Percentiles rank a stretch among this genome's conserved stretches.
Conservation (phyloP, 2,329 filamentous ascomycete species). For the Akanthomyces uredinophilus region DNA sequence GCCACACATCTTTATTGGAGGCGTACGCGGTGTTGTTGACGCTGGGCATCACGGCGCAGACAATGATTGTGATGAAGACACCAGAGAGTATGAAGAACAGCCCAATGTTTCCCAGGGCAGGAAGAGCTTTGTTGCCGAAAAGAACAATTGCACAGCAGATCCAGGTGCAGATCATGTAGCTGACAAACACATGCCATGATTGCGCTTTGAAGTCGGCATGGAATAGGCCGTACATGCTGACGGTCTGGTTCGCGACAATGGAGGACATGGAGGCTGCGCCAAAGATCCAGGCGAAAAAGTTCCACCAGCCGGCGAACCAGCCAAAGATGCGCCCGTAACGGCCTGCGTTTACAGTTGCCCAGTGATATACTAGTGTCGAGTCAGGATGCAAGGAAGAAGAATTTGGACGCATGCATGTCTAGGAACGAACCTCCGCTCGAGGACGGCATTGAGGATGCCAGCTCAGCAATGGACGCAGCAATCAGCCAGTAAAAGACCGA, state of each 20-base stretch:
- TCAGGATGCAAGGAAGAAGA: neutral
- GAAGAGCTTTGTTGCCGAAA: constrained; percentile 50
- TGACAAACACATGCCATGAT: constrained; percentile 40
- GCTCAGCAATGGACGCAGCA: constrained; percentile 54
- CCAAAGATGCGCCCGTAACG: constrained; percentile 45
- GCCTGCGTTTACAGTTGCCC: constrained; percentile 54
- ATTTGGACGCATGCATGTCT: neutral
- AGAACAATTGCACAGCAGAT: constrained; percentile 37
- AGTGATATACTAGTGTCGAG: constrained; percentile 46
- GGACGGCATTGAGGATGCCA: constrained; percentile 57
- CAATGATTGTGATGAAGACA: constrained; percentile 50
- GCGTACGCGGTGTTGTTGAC: constrained; percentile 24
- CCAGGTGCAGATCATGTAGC: constrained; percentile 37
- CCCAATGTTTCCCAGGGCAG: constrained; percentile 48
- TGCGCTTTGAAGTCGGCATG: constrained; percentile 32
- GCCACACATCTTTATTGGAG: constrained; percentile 37
- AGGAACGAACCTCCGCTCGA: constrained; percentile 37
- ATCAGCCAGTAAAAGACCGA: constrained; percentile 53
- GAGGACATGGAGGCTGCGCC: constrained; percentile 36
- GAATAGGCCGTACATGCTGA: constrained; percentile 40
- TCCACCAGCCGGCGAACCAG: constrained; percentile 43
- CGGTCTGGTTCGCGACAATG: constrained; percentile 36
- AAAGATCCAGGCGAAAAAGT: constrained; percentile 38
- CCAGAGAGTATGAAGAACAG: constrained; percentile 45
- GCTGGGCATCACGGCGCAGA: constrained; percentile 47